Base-by-base conservation (phyloP, 306 rosid genomes). In the Lagenaria siceraria region DNA sequence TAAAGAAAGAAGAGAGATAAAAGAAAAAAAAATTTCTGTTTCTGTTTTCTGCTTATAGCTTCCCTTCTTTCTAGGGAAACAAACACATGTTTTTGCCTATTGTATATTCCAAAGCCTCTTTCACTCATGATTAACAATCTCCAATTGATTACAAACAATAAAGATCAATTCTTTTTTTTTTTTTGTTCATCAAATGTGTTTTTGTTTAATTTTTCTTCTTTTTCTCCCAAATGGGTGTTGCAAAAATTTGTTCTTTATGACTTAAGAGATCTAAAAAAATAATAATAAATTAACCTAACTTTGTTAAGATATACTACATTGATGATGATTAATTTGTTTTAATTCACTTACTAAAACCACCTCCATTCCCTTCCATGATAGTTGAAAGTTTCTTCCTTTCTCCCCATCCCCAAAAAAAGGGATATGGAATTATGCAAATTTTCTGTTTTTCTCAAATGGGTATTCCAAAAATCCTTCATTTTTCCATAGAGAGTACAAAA, bases 31-130 rank as follows among this genome's bases (percentile, higher is more conserved):
- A 58, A 3, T 12, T 60, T 62, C 69, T 58, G 31, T 62, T 62
- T 31, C 46, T 63, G 46, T 17, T 27, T 14, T 29, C 7, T 33
- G 22, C 69, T 62, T 63, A 4, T 63, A 29, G 43, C 9, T 63
- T 63, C 24, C 43, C 72, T 65, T 62, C 43, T 62, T 62, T 65
- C 72, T 65, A 8, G 51, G 72, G 72, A 65, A 65, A 65, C 72
- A 65, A 35, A 65, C 49, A 36, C 72, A 65, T 65, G 48, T 35
- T 65, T 33, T 65, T 63, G 46, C 40, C 71, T 63, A 31, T 31
- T 63, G 46, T 17, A 35, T 63, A 63, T 18, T 31, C 14, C 71
- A 64, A 17, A 36, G 48, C 71, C 8, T 35, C 48, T 35, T 62
- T 63, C 71, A 15, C 22, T 3, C 25, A 17, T 35, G 11, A 63